Evolutionary conservation across 192 early-diverging fungal genomes (phyloP).

Genomic region (Geranomyces variabilis): DNA sequence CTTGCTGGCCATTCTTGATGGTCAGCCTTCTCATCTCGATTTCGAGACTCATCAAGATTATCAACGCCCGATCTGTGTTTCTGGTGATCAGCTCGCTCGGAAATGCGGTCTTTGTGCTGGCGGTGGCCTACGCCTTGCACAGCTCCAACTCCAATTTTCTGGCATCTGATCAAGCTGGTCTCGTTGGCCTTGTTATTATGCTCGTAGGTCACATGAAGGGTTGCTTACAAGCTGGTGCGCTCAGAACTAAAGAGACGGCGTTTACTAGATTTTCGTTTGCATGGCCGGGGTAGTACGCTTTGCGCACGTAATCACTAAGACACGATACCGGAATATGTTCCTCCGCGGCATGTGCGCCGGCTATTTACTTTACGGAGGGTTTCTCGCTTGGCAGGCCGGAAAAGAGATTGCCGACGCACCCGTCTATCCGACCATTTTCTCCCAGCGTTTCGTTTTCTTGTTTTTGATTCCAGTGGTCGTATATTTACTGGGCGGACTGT

Average conservation of each 20-base stretch:
- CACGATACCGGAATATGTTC: constrained; percentile 7
- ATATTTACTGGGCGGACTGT: constrained; percentile 21
- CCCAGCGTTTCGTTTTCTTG: constrained; percentile 5
- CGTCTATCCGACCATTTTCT: constrained; percentile 14
- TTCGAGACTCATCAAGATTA: neutral
- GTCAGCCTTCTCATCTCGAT: constrained; percentile 16
- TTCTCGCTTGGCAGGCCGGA: neutral
- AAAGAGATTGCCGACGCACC: constrained; percentile 15
- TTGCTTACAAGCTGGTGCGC: too few relatives aligned
- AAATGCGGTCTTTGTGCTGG: neutral
- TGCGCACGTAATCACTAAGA: constrained; percentile 14
- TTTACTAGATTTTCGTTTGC: constrained; percentile 14
- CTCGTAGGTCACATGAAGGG: neutral
- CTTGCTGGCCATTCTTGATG: constrained; percentile 16
- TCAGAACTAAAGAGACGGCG: too few relatives aligned
- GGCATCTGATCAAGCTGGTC: constrained; percentile 9
- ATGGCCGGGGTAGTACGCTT: constrained; percentile 29
- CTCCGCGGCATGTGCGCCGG: neutral
- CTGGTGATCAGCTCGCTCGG: constrained; percentile 17
- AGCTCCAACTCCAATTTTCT: constrained; percentile 4
- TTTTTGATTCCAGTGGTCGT: constrained; percentile 26
- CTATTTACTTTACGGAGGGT: constrained; percentile 4
- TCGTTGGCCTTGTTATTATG: constrained; percentile 9
- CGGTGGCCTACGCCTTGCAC: constrained; percentile 17
- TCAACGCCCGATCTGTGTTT: constrained; percentile 21